These are phyloP conservation scores for Lagenidium sp. DNA, from an alignment of 352 stramenopile species.

Conservation along the genomic window DNA sequence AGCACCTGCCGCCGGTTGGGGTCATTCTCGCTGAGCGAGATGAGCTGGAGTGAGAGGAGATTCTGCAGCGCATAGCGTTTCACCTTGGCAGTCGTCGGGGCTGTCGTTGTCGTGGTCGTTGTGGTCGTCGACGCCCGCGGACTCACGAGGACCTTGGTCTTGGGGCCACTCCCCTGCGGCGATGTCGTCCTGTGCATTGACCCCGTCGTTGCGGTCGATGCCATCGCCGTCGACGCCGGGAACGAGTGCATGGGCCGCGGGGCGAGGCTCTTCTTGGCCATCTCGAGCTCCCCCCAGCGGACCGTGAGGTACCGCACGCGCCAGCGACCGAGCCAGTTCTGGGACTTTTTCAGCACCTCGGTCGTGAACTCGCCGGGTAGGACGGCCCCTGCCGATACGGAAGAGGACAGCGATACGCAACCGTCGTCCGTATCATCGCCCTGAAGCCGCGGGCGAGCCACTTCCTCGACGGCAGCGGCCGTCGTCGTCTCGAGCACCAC, in stretches of 20 bases:
- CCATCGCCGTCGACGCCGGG: slow-evolving; percentile 5
- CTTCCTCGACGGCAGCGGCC: no score
- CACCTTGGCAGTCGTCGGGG: slow-evolving; percentile 6
- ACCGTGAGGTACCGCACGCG: slow-evolving; percentile 32
- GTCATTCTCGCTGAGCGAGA: slow-evolving; percentile 43
- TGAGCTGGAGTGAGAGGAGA: slow-evolving; percentile 36
- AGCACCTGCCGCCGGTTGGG: slow-evolving; percentile 30
- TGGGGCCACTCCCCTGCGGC: background rate
- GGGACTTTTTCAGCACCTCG: slow-evolving; percentile 56
- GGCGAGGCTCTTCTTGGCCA: slow-evolving; percentile 24
- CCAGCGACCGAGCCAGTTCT: slow-evolving; percentile 58
- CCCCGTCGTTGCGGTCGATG: background rate
- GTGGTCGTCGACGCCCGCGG: background rate
- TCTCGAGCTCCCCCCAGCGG: slow-evolving; percentile 44
- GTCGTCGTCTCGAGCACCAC: no score
- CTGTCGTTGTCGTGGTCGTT: background rate
- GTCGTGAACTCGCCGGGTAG: slow-evolving; percentile 23
- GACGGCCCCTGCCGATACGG: no score
- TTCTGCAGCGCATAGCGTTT: slow-evolving; percentile 32
- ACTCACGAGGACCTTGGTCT: background rate
- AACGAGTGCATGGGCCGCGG: background rate
- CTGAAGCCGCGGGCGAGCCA: no score
- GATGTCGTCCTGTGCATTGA: no score
- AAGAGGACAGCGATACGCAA: background rate
- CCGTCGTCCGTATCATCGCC: no score